Conservation (phyloP, 345 rosid species). For the Ceriops decandra region DNA sequence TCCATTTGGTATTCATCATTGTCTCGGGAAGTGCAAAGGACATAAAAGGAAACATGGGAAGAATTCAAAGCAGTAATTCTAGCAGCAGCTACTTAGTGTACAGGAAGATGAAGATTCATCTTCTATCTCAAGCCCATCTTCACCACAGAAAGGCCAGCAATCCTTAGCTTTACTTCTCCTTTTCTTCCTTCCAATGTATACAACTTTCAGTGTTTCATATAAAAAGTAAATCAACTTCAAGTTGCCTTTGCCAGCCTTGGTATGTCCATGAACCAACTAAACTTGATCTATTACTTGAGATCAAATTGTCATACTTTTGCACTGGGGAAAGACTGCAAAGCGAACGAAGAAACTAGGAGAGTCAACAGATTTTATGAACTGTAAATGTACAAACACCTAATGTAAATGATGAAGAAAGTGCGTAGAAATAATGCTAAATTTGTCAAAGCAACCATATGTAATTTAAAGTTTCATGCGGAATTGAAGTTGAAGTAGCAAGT, state of each 20-base stretch:
- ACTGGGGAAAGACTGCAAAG: slow-evolving; percentile 51
- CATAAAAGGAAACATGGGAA: slow-evolving; percentile 8
- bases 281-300: slow-evolving; percentile 7
- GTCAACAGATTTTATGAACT: background rate
- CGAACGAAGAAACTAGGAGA: background rate
- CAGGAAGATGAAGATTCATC: slow-evolving; percentile 20
- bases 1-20: background rate
- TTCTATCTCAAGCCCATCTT: slow-evolving; percentile 30
- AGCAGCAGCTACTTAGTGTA: slow-evolving; percentile 31
- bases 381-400: background rate
- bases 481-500: background rate
- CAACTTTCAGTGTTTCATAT: slow-evolving; percentile 30
- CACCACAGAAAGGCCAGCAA: slow-evolving; percentile 12
- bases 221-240: slow-evolving; percentile 29
- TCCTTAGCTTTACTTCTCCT: slow-evolving; percentile 27
- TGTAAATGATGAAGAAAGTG: background rate
- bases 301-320: slow-evolving; percentile 37
- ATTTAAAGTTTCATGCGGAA: background rate
- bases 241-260: slow-evolving; percentile 12
- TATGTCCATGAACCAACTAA: slow-evolving; percentile 10
- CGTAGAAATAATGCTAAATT: background rate
- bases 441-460: too few relatives aligned
- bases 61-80: slow-evolving; percentile 12
- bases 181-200: slow-evolving; percentile 32
- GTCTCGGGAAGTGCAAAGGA: background rate